These are phyloP conservation scores for Fusarium palustre DNA, from an alignment of 2,329 filamentous ascomycete genomes.

Conservation along the genomic window DNA sequence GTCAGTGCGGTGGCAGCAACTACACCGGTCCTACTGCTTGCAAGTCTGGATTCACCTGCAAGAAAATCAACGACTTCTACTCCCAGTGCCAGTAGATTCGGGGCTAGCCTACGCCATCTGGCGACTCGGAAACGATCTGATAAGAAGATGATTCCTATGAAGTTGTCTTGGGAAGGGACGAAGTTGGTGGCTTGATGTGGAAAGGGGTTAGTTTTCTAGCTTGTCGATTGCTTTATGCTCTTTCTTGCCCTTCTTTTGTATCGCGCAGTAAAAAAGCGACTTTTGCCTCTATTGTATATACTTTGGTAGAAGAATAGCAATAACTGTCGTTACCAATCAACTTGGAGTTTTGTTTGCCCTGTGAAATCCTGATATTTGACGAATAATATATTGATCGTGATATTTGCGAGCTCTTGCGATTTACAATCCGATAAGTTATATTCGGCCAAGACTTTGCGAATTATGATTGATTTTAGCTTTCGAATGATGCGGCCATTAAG, in stretches of 20 bases:
- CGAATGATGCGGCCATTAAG: too few species aligned
- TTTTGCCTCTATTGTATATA: slow-evolving; percentile 29
- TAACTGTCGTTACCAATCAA: slow-evolving; percentile 35
- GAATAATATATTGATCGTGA: not conserved
- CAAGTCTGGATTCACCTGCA: slow-evolving; percentile 52
- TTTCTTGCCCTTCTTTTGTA: slow-evolving; percentile 30
- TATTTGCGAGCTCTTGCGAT: not conserved
- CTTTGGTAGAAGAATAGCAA: slow-evolving; percentile 26
- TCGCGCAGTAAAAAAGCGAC: slow-evolving; percentile 25
- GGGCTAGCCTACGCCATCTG: not conserved
- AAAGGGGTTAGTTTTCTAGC: slow-evolving; percentile 15
- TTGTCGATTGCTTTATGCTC: slow-evolving; percentile 14
- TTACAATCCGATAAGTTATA: not conserved
- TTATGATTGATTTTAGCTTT: not conserved
- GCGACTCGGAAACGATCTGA: not conserved
- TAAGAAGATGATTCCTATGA: slow-evolving; percentile 2
- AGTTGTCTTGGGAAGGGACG: slow-evolving; percentile 4
- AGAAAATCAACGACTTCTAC: slow-evolving; percentile 55
- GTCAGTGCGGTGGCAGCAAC: slow-evolving; percentile 54
- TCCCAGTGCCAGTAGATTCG: slow-evolving; percentile 55
- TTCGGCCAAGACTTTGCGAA: not conserved
- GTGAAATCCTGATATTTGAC: not conserved
- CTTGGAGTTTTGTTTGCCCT: not conserved
- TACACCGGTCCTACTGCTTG: slow-evolving; percentile 54
- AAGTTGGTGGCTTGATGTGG: not conserved